Evolutionary conservation across 2,329 filamentous ascomycete genomes (phyloP), one percentile per base, ranked within the genome.

Genomic region (Cadophora gregata): DNA sequence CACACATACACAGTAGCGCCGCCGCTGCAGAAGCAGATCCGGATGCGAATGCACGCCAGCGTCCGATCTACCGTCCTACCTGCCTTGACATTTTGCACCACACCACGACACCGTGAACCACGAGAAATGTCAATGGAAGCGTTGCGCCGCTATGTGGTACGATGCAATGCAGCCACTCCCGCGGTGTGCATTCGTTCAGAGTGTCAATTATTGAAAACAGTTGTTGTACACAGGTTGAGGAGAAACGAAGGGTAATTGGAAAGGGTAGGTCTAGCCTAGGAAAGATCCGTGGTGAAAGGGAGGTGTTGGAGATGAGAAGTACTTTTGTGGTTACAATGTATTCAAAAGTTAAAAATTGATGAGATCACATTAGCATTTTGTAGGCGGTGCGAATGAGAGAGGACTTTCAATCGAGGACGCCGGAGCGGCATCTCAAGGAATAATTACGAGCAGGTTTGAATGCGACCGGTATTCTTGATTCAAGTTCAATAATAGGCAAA

Each of bases 161-260:
- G 31, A 47, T 47, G 42, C 55, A 31, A 58, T 58, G 55, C 55
- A 36, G 55, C 55, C 31, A 58, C 55, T 42, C 31, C 33, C 55
- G 55, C 33, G 25, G 5, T 42, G 55, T 58, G 31, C 19, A 47
- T 19, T 47, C 19, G 8, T 42, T 3, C 16, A 9, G 36, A 9
- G 12, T 42, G 6, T 47, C 4, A 12, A 1, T 58, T n/a, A 58
- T 38, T 12, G 42, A 33, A 58, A 38, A 58, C 31, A 21, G 33
- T 12, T 58, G 21, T 25, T 14, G 31, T 36, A 56, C 53, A 24
- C 21, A 58, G 31, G 21, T 38, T 4, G 36, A 5, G 27, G 10
- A 19, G 12, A 27, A 27, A 9, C 25, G 27, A 27, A 55, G 25
- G 19, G 9, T 4, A 25, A 14, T 19, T 16, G 27, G 50, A 24